These are phyloP conservation scores for Myrica gale DNA, from an alignment of 306 rosid genomes.

Conservation along the genomic window DNA sequence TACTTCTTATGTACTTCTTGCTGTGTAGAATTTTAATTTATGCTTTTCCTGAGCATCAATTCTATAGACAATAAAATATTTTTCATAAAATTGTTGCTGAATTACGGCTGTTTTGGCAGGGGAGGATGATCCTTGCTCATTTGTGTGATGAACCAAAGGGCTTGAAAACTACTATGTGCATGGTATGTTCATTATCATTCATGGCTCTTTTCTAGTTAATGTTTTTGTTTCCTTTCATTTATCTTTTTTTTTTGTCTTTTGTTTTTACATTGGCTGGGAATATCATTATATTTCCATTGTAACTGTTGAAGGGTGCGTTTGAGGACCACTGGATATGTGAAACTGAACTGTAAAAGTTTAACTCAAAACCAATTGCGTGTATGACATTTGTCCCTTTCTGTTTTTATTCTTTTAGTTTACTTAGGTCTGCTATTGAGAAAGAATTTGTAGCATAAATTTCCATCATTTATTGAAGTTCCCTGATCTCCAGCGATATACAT, in stretches of 20 bases:
- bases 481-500: not conserved
- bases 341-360: not conserved
- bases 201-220: not conserved
- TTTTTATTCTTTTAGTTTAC: not conserved
- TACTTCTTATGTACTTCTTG: not conserved
- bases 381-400: not conserved
- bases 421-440: not conserved
- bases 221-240: too few relatives aligned
- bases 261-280: too few relatives aligned
- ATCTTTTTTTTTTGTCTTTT: too few relatives aligned
- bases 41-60: conserved; percentile 3
- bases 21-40: not conserved
- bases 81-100: conserved; percentile 2
- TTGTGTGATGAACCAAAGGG: conserved; percentile 99
- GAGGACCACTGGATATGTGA: not conserved
- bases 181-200: conserved; percentile 62
- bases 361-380: not conserved
- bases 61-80: conserved; percentile 9
- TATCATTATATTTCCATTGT: not conserved
- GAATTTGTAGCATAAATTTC: not conserved
- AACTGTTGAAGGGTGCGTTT: not conserved
- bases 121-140: conserved; percentile 93
- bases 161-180: conserved; percentile 98
- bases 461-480: not conserved
- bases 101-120: conserved; percentile 58